Evolutionary conservation across 192 early-diverging fungal genomes (phyloP), one percentile per base, ranked within the genome.

Genomic region (Coemansia sp.): DNA sequence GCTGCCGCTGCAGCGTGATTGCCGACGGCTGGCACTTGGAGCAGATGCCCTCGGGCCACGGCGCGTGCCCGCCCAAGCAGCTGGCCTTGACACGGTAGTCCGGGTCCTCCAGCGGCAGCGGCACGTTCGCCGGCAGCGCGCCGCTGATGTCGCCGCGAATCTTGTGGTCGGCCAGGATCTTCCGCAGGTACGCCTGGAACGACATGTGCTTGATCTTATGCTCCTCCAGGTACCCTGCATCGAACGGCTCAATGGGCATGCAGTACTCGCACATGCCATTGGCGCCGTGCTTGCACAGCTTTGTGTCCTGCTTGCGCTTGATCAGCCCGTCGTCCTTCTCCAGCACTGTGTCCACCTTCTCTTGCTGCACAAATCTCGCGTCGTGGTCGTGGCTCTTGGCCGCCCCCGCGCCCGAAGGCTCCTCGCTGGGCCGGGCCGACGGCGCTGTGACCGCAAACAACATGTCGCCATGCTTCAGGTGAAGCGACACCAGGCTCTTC

Each of bases 191-290:
- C 5, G 90, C 79, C 46, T 97, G 91, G 52, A 94, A 97, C 13
- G 92, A 92, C 87, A 97, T 86, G 62, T 96, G 94, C 64, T 99
- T 99, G 54, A 99, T 96, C 56, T 85, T 85, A 56, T 96, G 84
- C 54, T 88, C 74, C 25, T 87, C 88, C 33, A 97, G 56, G 48
- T 94, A 96, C n/a, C 60, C 79, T 2, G 78, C 33, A 54, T 99
- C 94, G 51, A 81, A 99, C 12, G 96, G 96, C 78, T 96, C 52
- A 0, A 64, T 52, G 8, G 67, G 57, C 54, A 48, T 30, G 44
- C 60, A 61, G 43, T 61, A 65, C 21, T 61, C 63, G 55, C 67
- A 78, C 72, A 75, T 75, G 25, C 41, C 47, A 10, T 51, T 49
- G 40, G 48, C 40, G 2, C 56, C 60, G 22, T 67, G 56, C 34